Percentiles rank a stretch among this genome's conserved stretches.
phyloP scores from a whole-genome alignment of 305 asterid species.

The Striga hermonthica region DNA sequence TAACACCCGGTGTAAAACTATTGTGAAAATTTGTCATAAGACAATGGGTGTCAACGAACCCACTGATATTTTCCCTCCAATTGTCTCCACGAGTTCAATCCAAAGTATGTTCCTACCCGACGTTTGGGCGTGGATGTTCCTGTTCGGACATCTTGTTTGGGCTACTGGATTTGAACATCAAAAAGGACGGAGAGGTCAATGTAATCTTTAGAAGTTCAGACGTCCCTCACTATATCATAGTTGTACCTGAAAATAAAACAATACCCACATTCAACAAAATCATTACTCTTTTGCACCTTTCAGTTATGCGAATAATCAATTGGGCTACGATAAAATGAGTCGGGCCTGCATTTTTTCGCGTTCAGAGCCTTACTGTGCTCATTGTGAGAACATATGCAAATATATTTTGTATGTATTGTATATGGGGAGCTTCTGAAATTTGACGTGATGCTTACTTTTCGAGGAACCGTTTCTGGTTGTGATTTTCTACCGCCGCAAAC shows the following conservation, averaged over 20 bases:
- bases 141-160: too few species aligned
- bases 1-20: too few species aligned
- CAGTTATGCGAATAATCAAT: constrained; percentile 40
- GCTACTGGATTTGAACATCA: too few species aligned
- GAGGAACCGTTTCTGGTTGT: constrained; percentile 56
- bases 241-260: constrained; percentile 66
- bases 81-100: too few species aligned
- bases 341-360: constrained; percentile 26
- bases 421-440: background rate
- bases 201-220: too few species aligned
- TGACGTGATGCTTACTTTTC: constrained; percentile 56
- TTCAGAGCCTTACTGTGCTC: constrained; percentile 20
- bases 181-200: too few species aligned
- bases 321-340: constrained; percentile 42
- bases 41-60: constrained; percentile 65
- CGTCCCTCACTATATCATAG: constrained; percentile 70
- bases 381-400: constrained; percentile 3
- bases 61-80: constrained; percentile 80
- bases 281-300: constrained; percentile 37
- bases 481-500: constrained; percentile 67
- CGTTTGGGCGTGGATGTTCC: too few species aligned
- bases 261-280: constrained; percentile 35
- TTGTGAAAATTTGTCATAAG: too few species aligned
- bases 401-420: constrained; percentile 19
- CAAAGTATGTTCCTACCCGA: too few species aligned